Base-by-base conservation (phyloP, 345 rosid genomes). In the Physaria fendleri region DNA sequence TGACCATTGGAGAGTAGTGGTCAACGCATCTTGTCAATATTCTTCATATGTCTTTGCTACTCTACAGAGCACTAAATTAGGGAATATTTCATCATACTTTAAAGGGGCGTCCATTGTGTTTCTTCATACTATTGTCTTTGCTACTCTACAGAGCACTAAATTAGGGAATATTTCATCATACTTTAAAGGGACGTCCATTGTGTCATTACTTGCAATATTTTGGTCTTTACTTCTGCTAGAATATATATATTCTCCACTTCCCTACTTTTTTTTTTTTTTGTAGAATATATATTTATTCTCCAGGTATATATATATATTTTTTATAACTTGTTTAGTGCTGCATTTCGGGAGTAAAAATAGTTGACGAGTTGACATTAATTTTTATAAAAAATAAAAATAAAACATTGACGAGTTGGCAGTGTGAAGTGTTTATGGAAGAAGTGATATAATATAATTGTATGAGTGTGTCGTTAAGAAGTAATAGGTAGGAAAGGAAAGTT, bases 211-310 rank as follows among this genome's bases (percentile, higher is more conserved):
- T 28, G 9, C 30, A n/a, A 1, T 41, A n/a, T 58, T 14, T 43
- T 28, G 13, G 13, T 42, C 41, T 5, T 0, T 10, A 42, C 7
- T 9, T 28, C 40, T 29, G 20, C 1, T 2, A 41, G 25, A 63
- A 51, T 32, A 52, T 21, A 40, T 51, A 41, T 63, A 63, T 52
- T 51, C 59, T 39, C 49, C 41, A 3, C n/a, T n/a, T n/a, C n/a
- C n/a, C n/a, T n/a, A 39, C 16, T 27, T 49, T 48, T 10, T 20
- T 10, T 40, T 21, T n/a, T n/a, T n/a, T n/a, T n/a, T n/a, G n/a
- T n/a, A n/a, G n/a, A n/a, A n/a, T n/a, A n/a, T n/a, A n/a, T n/a
- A n/a, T n/a, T n/a, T n/a, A n/a, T n/a, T n/a, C n/a, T n/a, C n/a
- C n/a, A n/a, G n/a, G n/a, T n/a, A n/a, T n/a, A n/a, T n/a, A n/a